These are phyloP conservation scores for Pontederia crassipes DNA, from an alignment of 176 grass and related monocot genomes.

Conservation along the genomic window DNA sequence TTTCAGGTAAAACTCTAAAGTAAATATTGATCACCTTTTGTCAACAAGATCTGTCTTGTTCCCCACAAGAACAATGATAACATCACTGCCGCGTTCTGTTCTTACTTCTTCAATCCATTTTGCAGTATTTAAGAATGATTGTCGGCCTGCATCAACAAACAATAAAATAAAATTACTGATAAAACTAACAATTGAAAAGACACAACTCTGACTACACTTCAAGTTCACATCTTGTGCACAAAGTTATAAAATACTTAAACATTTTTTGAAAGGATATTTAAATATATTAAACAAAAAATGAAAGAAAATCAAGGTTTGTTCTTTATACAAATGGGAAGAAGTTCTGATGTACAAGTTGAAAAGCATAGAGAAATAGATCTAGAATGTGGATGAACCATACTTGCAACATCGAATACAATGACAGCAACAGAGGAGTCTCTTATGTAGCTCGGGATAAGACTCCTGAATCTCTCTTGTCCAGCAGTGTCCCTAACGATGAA, in stretches of 20 bases:
- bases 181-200: neutral
- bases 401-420: conserved; percentile 95
- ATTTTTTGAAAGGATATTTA: too few species aligned
- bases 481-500: conserved; percentile 71
- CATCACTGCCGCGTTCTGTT: conserved; percentile 35
- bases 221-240: too few species aligned
- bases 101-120: conserved; percentile 36
- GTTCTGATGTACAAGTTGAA: too few species aligned
- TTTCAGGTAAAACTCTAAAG: neutral
- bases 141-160: conserved; percentile 26
- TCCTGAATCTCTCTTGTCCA: conserved; percentile 93
- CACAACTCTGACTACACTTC: too few species aligned
- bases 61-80: conserved; percentile 43
- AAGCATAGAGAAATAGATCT: too few species aligned
- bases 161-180: conserved; percentile 1
- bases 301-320: too few species aligned
- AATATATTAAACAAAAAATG: too few species aligned
- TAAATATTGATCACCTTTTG: conserved; percentile 23
- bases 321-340: too few species aligned
- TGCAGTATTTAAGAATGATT: conserved; percentile 31
- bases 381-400: conserved; percentile 31
- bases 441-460: conserved; percentile 95
- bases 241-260: too few species aligned
- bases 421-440: conserved; percentile 94
- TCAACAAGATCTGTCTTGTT: conserved; percentile 47